Evolutionary conservation across 139 green algal genomes (phyloP), one percentile per base, ranked within the genome.

Genomic region (Chlamydomonas asymmetrica): DNA sequence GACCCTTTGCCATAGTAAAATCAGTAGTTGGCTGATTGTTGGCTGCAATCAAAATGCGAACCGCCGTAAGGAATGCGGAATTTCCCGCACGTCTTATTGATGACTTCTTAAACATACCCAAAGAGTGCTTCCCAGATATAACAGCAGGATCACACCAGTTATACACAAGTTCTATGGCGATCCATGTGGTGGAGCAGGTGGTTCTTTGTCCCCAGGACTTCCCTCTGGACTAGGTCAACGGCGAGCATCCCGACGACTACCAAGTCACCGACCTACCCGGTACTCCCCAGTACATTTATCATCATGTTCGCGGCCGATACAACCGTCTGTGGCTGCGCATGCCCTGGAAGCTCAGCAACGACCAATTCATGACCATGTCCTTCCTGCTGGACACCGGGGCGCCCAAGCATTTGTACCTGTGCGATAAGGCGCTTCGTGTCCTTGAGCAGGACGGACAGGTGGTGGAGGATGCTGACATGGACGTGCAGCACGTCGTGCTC

Each of bases 351-450:
- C 32, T 67, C 9, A 18, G 27, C n/a, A 25, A 67, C 9, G 61
- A 35, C 20, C 25, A 49, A 13, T 67, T 49, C 29, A 25, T 67
- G 61, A 34, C 61, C 22, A 49, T 67, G 34, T 35, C 34, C 38
- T 67, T 67, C 38, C 18, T 67, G 32, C 37, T 67, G 18, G 61
- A 67, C 61, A 67, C 61, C 18, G 34, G n/a, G 48, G 61, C 61
- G 32, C 61, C 61, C n/a, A 67, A 49, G 35, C 37, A 49, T 16
- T 50, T 67, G 34, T 67, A 67, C 34, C 34, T 67, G n/a, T 50
- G 32, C 38, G 34, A 13, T 16, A 39, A 49, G 13, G 61, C 61
- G 18, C 37, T 67, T 8, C 48, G 27, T 32, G 34, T 49, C 35
- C 61, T 67, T 18, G 61, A 67, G 34, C 25, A 18, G 13, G 16